Base-by-base conservation (phyloP, 108 stramenopile species). In the Schizochytrium sp. region DNA sequence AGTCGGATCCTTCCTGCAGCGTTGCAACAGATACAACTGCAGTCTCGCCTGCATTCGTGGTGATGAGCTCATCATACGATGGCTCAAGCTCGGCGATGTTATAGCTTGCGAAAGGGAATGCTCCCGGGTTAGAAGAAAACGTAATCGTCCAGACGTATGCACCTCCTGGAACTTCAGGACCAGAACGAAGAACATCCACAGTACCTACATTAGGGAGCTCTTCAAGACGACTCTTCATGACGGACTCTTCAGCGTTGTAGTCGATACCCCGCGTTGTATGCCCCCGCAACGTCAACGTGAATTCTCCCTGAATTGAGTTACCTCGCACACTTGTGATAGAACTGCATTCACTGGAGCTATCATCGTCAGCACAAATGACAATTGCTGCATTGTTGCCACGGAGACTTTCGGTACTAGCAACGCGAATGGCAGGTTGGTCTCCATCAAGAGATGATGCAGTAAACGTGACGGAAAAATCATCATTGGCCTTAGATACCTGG, bases 121-220 rank as follows among this genome's bases (percentile, higher is more conserved):
- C 91, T n/a, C 96, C 95, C 28, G 96, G 96, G 72, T 94, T 95
- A n/a, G 91, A 91, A n/a, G 88, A 46, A 87, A 96, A 97, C 12
- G 95, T 95, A n/a, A 97, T 90, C 13, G 89, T 88, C 96, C 96
- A 97, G 42, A 92, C 87, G 91, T 95, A 97, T 46, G 3, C 55
- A 53, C 94, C 95, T 44, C 92, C 90, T 56, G 94, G 91, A 28
- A 92, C 92, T 38, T 92, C 89, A 3, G 96, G 95, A 2, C 94
- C 95, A 4, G 61, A 72, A 56, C 94, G 92, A 47, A 28, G 46
- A 15, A 97, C 96, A 61, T 91, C 87, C 3, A 97, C 96, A 10
- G 72, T 72, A 56, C 95, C 96, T 1, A 97, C 89, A 90, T 96
- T 96, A 46, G 95, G 95, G 69, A 97, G 90, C 64, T 89, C 90